Evolutionary conservation across 192 early-diverging fungal species (phyloP).

Genomic region (Podila minutissima): DNA sequence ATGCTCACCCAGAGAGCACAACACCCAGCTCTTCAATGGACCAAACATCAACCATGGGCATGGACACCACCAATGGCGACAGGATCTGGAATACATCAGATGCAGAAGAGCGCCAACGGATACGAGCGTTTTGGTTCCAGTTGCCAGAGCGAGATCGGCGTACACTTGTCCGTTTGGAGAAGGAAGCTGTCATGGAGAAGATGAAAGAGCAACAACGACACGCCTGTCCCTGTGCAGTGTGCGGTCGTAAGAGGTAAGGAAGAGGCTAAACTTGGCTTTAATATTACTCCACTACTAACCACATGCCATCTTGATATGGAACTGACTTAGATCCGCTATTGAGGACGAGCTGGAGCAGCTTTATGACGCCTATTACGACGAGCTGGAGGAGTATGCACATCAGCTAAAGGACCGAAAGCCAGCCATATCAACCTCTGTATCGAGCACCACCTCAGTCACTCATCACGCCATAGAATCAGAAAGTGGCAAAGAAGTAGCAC

Average conservation of each 20-base stretch:
- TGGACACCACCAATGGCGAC: constrained; percentile 14
- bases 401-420: too few species aligned
- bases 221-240: constrained; percentile 82
- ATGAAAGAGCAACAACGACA: constrained; percentile 92
- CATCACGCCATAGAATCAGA: constrained; percentile 28
- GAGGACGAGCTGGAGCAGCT: constrained; percentile 87
- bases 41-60: too few species aligned
- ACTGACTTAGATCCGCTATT: constrained; percentile 69
- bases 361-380: constrained; percentile 91
- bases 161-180: constrained; percentile 82
- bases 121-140: constrained; percentile 87
- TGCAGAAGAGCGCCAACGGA: constrained; percentile 79
- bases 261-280: background rate
- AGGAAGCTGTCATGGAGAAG: constrained; percentile 88
- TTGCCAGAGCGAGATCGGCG: constrained; percentile 82
- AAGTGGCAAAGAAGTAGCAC: constrained; percentile 54
- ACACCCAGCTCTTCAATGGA: too few species aligned
- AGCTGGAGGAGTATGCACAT: constrained; percentile 82
- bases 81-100: constrained; percentile 76
- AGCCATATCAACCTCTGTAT: too few species aligned
- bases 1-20: too few species aligned
- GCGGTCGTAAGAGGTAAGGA: constrained; percentile 79
- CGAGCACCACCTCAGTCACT: too few species aligned
- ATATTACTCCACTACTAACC: background rate
- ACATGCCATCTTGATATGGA: too few species aligned